Conservation (phyloP, 805 yeast species). For the Saturnispora zaruensis region DNA sequence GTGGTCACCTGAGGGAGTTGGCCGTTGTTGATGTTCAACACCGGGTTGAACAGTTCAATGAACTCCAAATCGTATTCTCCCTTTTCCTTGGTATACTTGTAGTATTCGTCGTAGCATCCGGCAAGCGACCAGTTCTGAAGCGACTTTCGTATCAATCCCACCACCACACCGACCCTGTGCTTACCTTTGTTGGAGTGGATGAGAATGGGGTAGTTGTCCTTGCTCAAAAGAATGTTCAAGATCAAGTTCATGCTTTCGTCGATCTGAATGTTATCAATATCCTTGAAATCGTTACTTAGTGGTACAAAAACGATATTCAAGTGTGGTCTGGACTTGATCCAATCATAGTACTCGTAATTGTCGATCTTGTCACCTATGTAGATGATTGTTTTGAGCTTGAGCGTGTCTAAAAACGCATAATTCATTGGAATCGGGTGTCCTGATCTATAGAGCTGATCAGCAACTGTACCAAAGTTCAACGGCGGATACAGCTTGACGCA, state of each 20-base stretch:
- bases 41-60: slow-evolving; percentile 73
- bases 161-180: slow-evolving; percentile 87
- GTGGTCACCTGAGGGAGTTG: slow-evolving; percentile 54
- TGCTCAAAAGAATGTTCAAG: slow-evolving; percentile 46
- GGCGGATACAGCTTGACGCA: slow-evolving; percentile 66
- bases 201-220: slow-evolving; percentile 74
- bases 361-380: slow-evolving; percentile 73
- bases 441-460: slow-evolving; percentile 76
- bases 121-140: slow-evolving; percentile 91
- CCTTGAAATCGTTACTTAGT: slow-evolving; percentile 16
- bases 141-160: slow-evolving; percentile 80
- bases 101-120: slow-evolving; percentile 90
- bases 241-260: slow-evolving; percentile 43
- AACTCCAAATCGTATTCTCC: slow-evolving; percentile 88
- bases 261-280: slow-evolving; percentile 26
- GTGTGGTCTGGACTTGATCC: slow-evolving; percentile 43
- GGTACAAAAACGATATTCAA: slow-evolving; percentile 48
- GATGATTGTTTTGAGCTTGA: slow-evolving; percentile 70
- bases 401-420: slow-evolving; percentile 64
- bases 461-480: slow-evolving; percentile 80
- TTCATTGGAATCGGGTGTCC: slow-evolving; percentile 92
- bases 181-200: slow-evolving; percentile 97
- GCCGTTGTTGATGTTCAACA: slow-evolving; percentile 37
- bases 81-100: slow-evolving; percentile 86
- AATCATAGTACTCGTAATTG: slow-evolving; percentile 54